These are phyloP conservation scores for Ceratocystis huliohia DNA, from an alignment of 2,329 filamentous ascomycete species.

Conservation along the genomic window DNA sequence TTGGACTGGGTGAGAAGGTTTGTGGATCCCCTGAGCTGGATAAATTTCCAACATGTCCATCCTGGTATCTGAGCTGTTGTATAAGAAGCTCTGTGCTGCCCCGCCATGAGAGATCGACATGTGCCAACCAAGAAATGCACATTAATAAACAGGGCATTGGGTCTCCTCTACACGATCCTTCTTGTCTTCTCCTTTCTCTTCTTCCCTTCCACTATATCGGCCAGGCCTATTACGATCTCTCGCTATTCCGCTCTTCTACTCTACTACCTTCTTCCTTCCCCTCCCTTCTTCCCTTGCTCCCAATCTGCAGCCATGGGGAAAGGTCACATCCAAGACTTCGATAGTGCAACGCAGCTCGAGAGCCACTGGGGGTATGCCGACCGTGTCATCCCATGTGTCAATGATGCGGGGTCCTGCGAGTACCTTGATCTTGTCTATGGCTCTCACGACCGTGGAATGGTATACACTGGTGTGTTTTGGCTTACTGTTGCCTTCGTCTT, in stretches of 20 bases:
- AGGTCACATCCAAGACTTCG: conserved; percentile 34
- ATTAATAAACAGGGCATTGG: not conserved
- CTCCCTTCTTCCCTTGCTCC: not conserved
- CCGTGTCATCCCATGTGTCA: conserved; percentile 35
- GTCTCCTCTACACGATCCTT: not conserved
- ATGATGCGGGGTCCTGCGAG: conserved; percentile 36
- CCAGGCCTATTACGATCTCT: not conserved
- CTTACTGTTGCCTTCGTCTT: conserved; percentile 34
- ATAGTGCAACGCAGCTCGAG: conserved; percentile 28
- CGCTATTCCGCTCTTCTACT: not conserved
- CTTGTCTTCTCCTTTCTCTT: not conserved
- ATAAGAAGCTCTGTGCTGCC: conserved; percentile 4
- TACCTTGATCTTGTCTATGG: conserved; percentile 41
- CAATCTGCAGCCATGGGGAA: conserved; percentile 17
- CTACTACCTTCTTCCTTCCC: not conserved
- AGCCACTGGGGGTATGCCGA: conserved; percentile 38
- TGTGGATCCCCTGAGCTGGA: conserved; percentile 7
- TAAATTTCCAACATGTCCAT: not conserved
- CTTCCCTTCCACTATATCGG: not conserved
- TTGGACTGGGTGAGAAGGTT: conserved; percentile 5
- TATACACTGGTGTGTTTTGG: conserved; percentile 41
- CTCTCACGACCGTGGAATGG: conserved; percentile 39
- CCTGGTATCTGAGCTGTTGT: not conserved
- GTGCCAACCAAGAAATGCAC: conserved; percentile 1
- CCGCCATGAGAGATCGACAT: conserved; percentile 4